A percentile compares a stretch with the other conserved stretches of the same genome.
Evolutionary conservation across 1,139 yeast genomes (phyloP).

Genomic region (Yamadazyma pseudoaaseri): DNA sequence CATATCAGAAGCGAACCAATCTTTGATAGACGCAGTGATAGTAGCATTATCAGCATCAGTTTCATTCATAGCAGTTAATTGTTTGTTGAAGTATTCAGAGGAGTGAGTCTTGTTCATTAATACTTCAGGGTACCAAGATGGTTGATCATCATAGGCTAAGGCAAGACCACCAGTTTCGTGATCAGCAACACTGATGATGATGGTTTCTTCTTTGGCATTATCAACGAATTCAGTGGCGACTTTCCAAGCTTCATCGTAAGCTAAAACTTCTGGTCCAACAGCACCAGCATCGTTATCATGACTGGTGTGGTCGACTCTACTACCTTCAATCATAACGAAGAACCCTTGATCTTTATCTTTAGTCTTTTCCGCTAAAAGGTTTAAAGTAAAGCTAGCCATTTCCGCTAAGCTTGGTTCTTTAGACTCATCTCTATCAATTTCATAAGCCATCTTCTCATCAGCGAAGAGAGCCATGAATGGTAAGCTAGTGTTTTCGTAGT

Average conservation of each 20-base stretch:
- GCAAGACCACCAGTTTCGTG: conserved; percentile 88
- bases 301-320: conserved; percentile 89
- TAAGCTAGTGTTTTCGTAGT: conserved; percentile 49
- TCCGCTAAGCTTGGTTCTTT: conserved; percentile 72
- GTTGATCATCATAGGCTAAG: conserved; percentile 65
- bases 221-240: conserved; percentile 69
- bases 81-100: conserved; percentile 58
- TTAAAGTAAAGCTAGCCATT: conserved; percentile 66
- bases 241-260: conserved; percentile 71
- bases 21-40: conserved; percentile 39
- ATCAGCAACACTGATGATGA: conserved; percentile 76
- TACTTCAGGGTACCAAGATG: conserved; percentile 73
- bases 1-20: conserved; percentile 53
- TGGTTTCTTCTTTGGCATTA: conserved; percentile 63
- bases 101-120: conserved; percentile 67
- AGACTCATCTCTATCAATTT: conserved; percentile 59
- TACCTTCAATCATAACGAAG: conserved; percentile 80
- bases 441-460: conserved; percentile 72
- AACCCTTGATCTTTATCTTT: conserved; percentile 72
- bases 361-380: conserved; percentile 61
- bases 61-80: conserved; percentile 22
- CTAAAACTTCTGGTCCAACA: conserved; percentile 39
- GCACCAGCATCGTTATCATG: conserved; percentile 74
- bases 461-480: conserved; percentile 76
- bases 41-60: conserved; percentile 24